Evolutionary conservation across 176 grass and related monocot species (phyloP).

Genomic region (Bothriochloa decipiens): DNA sequence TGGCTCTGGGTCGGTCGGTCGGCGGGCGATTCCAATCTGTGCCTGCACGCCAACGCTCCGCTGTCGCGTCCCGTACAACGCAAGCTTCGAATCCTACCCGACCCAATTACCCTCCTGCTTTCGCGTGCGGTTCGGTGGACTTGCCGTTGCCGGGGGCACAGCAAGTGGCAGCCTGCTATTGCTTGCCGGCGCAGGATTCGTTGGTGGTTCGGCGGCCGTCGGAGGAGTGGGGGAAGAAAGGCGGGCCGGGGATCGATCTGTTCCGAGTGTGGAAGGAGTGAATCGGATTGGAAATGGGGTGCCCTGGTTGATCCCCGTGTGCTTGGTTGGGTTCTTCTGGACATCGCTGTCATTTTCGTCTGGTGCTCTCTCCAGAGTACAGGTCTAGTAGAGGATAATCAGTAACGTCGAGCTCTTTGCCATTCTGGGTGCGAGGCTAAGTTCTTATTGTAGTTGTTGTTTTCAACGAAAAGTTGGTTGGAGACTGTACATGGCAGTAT

Average conservation of each 20-base stretch:
- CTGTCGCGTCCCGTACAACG: constrained; percentile 13
- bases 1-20: background rate
- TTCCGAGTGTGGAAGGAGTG: background rate
- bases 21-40: background rate
- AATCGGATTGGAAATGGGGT: background rate
- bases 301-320: background rate
- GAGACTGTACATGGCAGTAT: background rate
- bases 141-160: background rate
- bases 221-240: background rate
- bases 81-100: constrained; percentile 22
- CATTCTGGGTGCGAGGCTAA: background rate
- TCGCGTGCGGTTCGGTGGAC: background rate
- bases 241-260: background rate
- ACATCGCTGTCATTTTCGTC: background rate
- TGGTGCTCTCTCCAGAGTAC: background rate
- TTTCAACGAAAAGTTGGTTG: background rate
- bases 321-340: constrained; percentile 7
- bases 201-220: background rate
- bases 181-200: background rate
- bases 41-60: background rate
- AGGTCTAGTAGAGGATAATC: background rate
- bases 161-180: background rate
- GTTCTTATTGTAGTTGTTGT: background rate
- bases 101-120: background rate
- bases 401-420: background rate